Percentiles rank a stretch among this genome's conserved stretches.
These are phyloP conservation scores for Gomphus bonarii DNA, from an alignment of 1,284 basidiomycete species.

Conservation along the genomic window DNA sequence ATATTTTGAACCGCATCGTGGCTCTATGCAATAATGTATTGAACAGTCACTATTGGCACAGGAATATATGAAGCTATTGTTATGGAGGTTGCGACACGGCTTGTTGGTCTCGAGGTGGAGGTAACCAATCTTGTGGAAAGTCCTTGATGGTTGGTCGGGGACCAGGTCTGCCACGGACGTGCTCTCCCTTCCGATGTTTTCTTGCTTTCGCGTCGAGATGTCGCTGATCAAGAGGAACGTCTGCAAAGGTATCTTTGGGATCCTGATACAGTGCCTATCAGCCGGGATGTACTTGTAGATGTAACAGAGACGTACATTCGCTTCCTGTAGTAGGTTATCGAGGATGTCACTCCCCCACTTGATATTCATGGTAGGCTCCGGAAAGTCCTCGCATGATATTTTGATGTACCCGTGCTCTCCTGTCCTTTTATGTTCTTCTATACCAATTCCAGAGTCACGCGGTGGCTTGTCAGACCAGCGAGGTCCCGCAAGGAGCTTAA, in stretches of 20 bases:
- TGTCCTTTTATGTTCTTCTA: constrained; percentile 24
- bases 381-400: constrained; percentile 78
- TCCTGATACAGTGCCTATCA: constrained; percentile 27
- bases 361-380: constrained; percentile 68
- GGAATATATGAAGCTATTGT: neutral
- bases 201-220: constrained; percentile 61
- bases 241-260: constrained; percentile 38
- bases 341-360: constrained; percentile 79
- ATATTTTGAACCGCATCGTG: neutral
- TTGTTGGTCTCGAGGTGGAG: constrained; percentile 17
- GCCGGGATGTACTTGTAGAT: neutral
- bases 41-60: neutral
- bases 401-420: constrained; percentile 72
- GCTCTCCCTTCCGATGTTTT: constrained; percentile 63
- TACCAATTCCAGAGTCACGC: constrained; percentile 47
- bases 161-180: constrained; percentile 45
- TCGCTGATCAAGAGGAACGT: constrained; percentile 67
- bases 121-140: constrained; percentile 78
- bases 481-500: constrained; percentile 74
- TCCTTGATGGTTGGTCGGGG: constrained; percentile 57
- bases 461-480: constrained; percentile 73
- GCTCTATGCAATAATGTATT: neutral
- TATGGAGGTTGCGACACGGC: neutral
- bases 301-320: constrained; percentile 49
- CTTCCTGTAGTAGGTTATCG: constrained; percentile 58